Evolutionary conservation across 2,329 filamentous ascomycete genomes (phyloP).

Genomic region (Parafenestella ontariensis): DNA sequence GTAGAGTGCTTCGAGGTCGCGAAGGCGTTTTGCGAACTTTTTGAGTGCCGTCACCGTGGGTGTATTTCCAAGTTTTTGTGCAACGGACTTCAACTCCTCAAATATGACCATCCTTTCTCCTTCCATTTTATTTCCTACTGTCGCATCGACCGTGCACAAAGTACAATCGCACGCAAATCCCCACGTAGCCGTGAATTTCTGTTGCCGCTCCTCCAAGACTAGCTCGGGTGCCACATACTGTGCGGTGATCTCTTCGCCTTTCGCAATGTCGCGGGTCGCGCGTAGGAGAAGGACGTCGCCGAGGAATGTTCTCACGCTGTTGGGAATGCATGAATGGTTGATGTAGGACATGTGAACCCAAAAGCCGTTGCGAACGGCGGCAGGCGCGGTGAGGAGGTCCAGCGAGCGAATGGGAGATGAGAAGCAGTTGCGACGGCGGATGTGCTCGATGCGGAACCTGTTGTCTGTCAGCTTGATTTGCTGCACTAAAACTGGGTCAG

Average conservation of each 20-base stretch:
- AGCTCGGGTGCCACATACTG: slow-evolving; percentile 33
- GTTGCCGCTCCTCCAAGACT: slow-evolving; percentile 22
- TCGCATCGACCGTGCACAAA: slow-evolving; percentile 23
- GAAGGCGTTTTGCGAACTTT: slow-evolving; percentile 25
- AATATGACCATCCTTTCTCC: slow-evolving; percentile 19
- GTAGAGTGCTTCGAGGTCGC: slow-evolving; percentile 27
- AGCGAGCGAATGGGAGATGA: slow-evolving; percentile 38
- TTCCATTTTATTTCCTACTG: slow-evolving; percentile 2
- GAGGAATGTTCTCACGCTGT: slow-evolving; percentile 47
- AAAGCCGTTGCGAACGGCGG: slow-evolving; percentile 41
- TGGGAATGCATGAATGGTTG: slow-evolving; percentile 54
- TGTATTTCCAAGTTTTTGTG: slow-evolving; percentile 21
- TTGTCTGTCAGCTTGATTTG: background rate
- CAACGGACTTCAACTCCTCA: slow-evolving; percentile 25
- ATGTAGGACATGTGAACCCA: slow-evolving; percentile 52
- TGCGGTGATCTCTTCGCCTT: slow-evolving; percentile 30
- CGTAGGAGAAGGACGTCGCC: slow-evolving; percentile 50
- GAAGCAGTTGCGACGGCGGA: slow-evolving; percentile 56
- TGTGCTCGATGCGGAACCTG: slow-evolving; percentile 55
- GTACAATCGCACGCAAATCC: slow-evolving; percentile 30
- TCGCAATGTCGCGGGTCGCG: slow-evolving; percentile 45
- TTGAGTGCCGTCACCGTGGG: slow-evolving; percentile 28
- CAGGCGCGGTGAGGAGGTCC: slow-evolving; percentile 20
- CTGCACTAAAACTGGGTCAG: background rate
- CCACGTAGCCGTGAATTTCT: slow-evolving; percentile 26